Base-by-base conservation (phyloP, 2,329 filamentous ascomycete species). In the Triangularia verruculosa region DNA sequence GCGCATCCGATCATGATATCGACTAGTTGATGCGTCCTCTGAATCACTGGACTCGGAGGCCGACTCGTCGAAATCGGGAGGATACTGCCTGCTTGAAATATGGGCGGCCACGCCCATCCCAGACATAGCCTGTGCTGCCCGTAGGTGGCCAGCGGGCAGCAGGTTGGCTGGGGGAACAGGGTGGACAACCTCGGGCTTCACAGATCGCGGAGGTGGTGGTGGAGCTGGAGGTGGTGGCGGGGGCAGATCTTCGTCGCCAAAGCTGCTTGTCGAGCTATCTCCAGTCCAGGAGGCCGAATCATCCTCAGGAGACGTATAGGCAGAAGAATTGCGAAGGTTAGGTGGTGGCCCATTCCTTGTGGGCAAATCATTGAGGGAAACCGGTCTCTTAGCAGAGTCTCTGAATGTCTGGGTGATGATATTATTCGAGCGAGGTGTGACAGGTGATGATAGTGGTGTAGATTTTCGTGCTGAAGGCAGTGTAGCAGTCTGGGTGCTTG, bases 21-120 rank as follows among this genome's bases (percentile, higher is more conserved):
- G 9, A 60, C 59, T 65, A 28, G 52, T 66, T 2, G 59, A 34
- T 11, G 11, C 59, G 20, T 56, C 61, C 17, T 65, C 63, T 9
- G 62, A 63, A 34, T 43, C 52, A 28, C 62, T 65, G 2, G 64
- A 67, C 17, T 55, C 52, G 52, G 55, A 59, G 3, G 62, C 60
- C 17, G 57, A 60, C 13, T 56, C 59, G 15, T 58, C 53, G 4
- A 62, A 59, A 9, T 25, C 32, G 13, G 52, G 43, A 17, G 34
- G 22, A 15, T 39, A 27, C 11, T 20, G 39, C 11, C 39, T 20
- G n/a, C 5, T 47, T 9, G n/a, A 12, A 8, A 5, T 17, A 47
- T 8, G 39, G 20, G n/a, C 7, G 13, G 5, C n/a, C 39, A 17
- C 6, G 9, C 7, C n/a, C n/a, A 47, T 47, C n/a, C 6, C 17